These are phyloP conservation scores for Melanogaster broomeanus DNA, from an alignment of 768 basidiomycete genomes.

Conservation along the genomic window DNA sequence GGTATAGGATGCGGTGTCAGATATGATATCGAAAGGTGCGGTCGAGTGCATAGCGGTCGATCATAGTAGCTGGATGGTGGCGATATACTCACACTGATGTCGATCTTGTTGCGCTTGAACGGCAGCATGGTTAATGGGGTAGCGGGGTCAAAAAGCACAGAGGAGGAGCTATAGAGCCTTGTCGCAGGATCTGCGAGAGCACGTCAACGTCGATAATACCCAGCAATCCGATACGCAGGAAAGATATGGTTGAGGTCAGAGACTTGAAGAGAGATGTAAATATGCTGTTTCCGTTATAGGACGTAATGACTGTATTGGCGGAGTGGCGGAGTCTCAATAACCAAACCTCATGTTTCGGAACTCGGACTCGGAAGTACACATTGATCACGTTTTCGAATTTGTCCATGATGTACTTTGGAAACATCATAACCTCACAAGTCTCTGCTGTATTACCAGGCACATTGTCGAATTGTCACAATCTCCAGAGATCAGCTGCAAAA, in stretches of 20 bases:
- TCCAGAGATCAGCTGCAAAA: constrained; percentile 12
- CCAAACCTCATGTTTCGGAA: constrained; percentile 32
- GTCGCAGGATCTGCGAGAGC: constrained; percentile 1
- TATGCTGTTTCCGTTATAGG: constrained; percentile 9
- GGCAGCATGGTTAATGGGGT: constrained; percentile 61
- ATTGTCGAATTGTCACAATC: constrained; percentile 3
- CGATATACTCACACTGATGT: constrained; percentile 74
- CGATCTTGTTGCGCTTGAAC: constrained; percentile 86
- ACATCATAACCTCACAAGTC: constrained; percentile 6
- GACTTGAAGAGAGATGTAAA: constrained; percentile 6
- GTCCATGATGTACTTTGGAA: not conserved
- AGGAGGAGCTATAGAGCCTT: constrained; percentile 30
- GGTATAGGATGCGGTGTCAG: constrained; percentile 16
- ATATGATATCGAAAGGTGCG: constrained; percentile 13
- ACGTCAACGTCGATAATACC: not conserved
- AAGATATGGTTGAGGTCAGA: not conserved
- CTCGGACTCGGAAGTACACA: constrained; percentile 19
- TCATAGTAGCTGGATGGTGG: constrained; percentile 7
- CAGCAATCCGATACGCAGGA: not conserved
- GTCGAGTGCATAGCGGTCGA: not conserved
- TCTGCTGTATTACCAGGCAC: too few relatives aligned
- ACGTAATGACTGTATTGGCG: constrained; percentile 23
- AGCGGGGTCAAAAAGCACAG: constrained; percentile 13
- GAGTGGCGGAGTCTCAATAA: constrained; percentile 29
- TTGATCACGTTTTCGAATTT: constrained; percentile 15